Evolutionary conservation across 2,329 filamentous ascomycete genomes (phyloP), one percentile per base, ranked within the genome.

Genomic region (Penicillium polonicum): DNA sequence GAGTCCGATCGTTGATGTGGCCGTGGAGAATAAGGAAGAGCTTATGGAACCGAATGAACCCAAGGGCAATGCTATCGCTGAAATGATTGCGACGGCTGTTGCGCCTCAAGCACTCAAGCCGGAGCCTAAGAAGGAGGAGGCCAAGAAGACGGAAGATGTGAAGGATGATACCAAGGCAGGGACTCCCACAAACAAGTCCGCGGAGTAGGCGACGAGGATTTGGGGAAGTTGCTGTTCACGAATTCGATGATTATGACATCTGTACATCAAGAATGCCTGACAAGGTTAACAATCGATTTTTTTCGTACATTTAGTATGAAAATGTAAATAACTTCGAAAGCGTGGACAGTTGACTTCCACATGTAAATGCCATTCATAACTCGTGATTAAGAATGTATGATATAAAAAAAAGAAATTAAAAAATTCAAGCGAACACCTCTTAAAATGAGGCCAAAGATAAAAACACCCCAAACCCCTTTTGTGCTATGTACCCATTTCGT

Each of bases 301-400:
- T 48, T 49, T 48, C 25, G 27, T 55, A 31, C 31, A 51, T 29
- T 15, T n/a, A 27, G 42, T 50, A 33, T 51, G 31, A 33, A 25
- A 57, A 42, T 42, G 35, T 53, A 48, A 29, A 48, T 53, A 48
- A 31, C 21, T 36, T 45, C 1, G 33, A 52, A 48, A 43, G 55
- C n/a, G 52, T 54, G 38, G 29, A 38, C 44, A 29, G 27, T 42
- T 31, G 25, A 50, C 33, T 41, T 29, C 51, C 48, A 51, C 51
- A 25, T 54, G 23, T 44, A 57, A 4, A 65, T 67, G 58, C 48
- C 41, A 61, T 60, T 67, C 63, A 48, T 63, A 57, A 52, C 60
- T 66, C 65, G 53, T 66, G 45, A 67, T 64, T 62, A 65, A 50
- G 61, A 59, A 57, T 44, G 55, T 56, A 51, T 57, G 58, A 58